Conservation (phyloP, 805 yeast species). For the Zygosaccharomyces pseudorouxii region DNA sequence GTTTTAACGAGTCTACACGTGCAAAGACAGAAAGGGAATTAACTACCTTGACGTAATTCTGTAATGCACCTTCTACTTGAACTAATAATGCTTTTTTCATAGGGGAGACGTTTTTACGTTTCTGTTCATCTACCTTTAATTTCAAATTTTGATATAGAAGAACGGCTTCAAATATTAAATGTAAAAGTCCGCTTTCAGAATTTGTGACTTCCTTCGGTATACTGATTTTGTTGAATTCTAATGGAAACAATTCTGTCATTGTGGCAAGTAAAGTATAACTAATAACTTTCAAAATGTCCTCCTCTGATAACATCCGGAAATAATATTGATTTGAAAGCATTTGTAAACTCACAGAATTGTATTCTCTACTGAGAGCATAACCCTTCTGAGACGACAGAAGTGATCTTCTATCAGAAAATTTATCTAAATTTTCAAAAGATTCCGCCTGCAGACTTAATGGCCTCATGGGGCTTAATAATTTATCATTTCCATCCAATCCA, state of each 20-base stretch:
- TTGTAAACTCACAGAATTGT: constrained; percentile 17
- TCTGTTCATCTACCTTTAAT: constrained; percentile 25
- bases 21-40: constrained; percentile 43
- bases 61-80: constrained; percentile 41
- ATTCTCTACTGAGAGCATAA: constrained; percentile 7
- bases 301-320: constrained; percentile 36
- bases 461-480: constrained; percentile 18
- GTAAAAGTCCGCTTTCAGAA: constrained; percentile 53
- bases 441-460: constrained; percentile 33
- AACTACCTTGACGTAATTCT: constrained; percentile 41
- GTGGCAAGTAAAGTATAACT: constrained; percentile 57
- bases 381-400: constrained; percentile 28
- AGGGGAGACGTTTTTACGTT: constrained; percentile 41
- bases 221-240: constrained; percentile 34
- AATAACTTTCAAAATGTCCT: constrained; percentile 43
- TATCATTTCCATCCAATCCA: constrained; percentile 14
- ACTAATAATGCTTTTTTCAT: constrained; percentile 58
- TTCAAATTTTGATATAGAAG: constrained; percentile 52
- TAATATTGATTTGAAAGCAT: constrained; percentile 31
- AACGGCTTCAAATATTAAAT: constrained; percentile 64
- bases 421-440: constrained; percentile 39
- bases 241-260: constrained; percentile 52
- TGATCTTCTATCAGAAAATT: constrained; percentile 38
- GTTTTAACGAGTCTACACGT: constrained; percentile 26
- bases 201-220: constrained; percentile 53